phyloP scores from a whole-genome alignment of 352 stramenopile species.

The Pilasporangium apinafurcum region DNA sequence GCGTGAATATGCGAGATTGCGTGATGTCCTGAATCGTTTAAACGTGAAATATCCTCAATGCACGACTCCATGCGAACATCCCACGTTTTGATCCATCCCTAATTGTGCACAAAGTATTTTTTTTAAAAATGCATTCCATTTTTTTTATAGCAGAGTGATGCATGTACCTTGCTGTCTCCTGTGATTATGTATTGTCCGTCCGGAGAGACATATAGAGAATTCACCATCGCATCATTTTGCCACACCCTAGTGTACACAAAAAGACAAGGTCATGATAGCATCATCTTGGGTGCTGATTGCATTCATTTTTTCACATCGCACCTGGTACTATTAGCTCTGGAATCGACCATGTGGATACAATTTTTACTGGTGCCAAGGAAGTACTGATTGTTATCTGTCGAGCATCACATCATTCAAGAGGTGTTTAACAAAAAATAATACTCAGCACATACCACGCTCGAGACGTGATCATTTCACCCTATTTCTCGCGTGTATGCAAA shows the following conservation, averaged over 20 bases:
- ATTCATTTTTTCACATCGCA: slow-evolving; percentile 3
- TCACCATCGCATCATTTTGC: slow-evolving; percentile 85
- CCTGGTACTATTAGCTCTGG: slow-evolving; percentile 36
- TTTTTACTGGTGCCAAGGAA: slow-evolving; percentile 81
- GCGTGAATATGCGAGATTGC: slow-evolving; percentile 82
- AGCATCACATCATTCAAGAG: slow-evolving; percentile 2
- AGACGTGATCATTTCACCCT: too few relatives aligned
- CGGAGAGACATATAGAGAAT: slow-evolving; percentile 71
- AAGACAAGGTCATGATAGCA: neutral
- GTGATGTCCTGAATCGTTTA: slow-evolving; percentile 74
- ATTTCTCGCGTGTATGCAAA: too few relatives aligned
- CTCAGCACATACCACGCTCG: too few relatives aligned
- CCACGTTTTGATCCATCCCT: slow-evolving; percentile 85
- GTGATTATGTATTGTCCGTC: slow-evolving; percentile 77
- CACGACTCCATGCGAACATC: slow-evolving; percentile 77
- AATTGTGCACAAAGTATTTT: slow-evolving; percentile 1
- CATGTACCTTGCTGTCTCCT: slow-evolving; percentile 72
- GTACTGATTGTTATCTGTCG: slow-evolving; percentile 72
- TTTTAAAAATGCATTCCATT: slow-evolving; percentile 1
- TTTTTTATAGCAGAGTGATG: neutral
- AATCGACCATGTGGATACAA: slow-evolving; percentile 65
- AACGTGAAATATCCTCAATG: slow-evolving; percentile 67
- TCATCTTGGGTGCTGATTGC: neutral
- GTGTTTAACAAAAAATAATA: too few relatives aligned
- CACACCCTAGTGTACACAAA: slow-evolving; percentile 32